Evolutionary conservation across 805 yeast species (phyloP), one percentile per base, ranked within the genome.

Genomic region (Cyberlindnera bimundalis): DNA sequence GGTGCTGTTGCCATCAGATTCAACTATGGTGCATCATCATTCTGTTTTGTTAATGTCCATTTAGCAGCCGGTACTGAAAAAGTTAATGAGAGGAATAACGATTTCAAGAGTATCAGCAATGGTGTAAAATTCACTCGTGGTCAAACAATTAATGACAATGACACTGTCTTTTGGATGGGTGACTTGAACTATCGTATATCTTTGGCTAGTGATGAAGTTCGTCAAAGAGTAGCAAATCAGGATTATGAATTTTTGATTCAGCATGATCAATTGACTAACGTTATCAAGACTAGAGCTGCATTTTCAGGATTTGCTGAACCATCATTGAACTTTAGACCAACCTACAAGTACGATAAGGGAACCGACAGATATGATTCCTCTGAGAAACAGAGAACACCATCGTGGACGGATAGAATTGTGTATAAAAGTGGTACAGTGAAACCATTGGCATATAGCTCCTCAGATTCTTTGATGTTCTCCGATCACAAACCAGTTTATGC

Each of bases 401-500:
- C 96, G 0, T 91, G 98, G 97, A 91, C 98, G 0, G 99, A 91
- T 61, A 70, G 99, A 55, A 82, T 87, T 40, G 64, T 14, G 53
- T 43, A 17, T 31, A 39, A 15, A 33, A 39, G 33, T 12, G 10
- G 35, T 5, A 19, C 29, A 2, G 35, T 89, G 30, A 64, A 68
- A 29, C 93, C 87, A 34, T 57, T 79, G 47, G 78, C 79, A 38
- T 93, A 93, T 59, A 75, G 79, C 40, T 76, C 83, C 36, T 79
- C 80, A 1, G 77, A 77, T n/a, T 30, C 41, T 50, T 61, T 91
- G 30, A 58, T 57, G 41, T 71, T 81, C 42, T 87, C 96, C 40
- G 99, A 93, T 58, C 99, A 93, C 60, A 81, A 87, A 45, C 99
- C 99, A 0, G 96, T 93, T 3, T 93, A 74, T 61, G 89, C 91